phyloP scores from a whole-genome alignment of 2,329 filamentous ascomycete species.

The Tolypocladium inflatum region DNA sequence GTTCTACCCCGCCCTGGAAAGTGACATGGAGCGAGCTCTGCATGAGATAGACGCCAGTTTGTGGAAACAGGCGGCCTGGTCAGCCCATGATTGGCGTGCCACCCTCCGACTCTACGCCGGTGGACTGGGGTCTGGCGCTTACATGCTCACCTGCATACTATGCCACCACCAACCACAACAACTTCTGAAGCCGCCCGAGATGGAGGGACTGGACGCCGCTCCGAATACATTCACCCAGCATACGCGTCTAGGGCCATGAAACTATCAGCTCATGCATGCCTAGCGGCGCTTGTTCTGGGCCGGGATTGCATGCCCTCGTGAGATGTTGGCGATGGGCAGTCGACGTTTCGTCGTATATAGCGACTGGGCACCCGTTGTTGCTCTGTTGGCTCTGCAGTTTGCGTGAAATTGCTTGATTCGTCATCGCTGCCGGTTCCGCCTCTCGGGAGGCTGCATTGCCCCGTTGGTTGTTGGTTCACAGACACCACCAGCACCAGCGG shows the following conservation, averaged over 20 bases:
- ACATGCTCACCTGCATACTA: constrained; percentile 4
- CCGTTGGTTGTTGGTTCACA: not conserved
- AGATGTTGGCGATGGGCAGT: not conserved
- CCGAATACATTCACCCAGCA: not conserved
- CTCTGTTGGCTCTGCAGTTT: not conserved
- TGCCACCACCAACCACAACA: not conserved
- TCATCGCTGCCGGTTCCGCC: not conserved
- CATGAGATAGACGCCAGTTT: constrained; percentile 20
- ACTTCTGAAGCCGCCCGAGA: not conserved
- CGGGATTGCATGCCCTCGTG: constrained; percentile 3
- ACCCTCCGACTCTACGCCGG: not conserved
- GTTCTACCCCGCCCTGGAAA: constrained; percentile 3
- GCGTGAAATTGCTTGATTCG: not conserved
- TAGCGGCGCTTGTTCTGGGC: constrained; percentile 16
- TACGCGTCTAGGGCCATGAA: not conserved
- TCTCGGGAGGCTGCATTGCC: not conserved
- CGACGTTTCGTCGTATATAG: constrained; percentile 1
- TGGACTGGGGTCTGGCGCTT: constrained; percentile 16
- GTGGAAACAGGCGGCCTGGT: constrained; percentile 16
- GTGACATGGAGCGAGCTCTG: constrained; percentile 5
- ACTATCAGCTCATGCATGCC: constrained; percentile 18
- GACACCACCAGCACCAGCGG: not conserved
- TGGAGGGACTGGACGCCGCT: not conserved
- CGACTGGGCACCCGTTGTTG: not conserved
- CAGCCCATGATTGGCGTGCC: constrained; percentile 18